A percentile compares a stretch with the other conserved stretches of the same genome.
Evolutionary conservation across 352 stramenopile species (phyloP).

Genomic region (Phytophthora tubulina): DNA sequence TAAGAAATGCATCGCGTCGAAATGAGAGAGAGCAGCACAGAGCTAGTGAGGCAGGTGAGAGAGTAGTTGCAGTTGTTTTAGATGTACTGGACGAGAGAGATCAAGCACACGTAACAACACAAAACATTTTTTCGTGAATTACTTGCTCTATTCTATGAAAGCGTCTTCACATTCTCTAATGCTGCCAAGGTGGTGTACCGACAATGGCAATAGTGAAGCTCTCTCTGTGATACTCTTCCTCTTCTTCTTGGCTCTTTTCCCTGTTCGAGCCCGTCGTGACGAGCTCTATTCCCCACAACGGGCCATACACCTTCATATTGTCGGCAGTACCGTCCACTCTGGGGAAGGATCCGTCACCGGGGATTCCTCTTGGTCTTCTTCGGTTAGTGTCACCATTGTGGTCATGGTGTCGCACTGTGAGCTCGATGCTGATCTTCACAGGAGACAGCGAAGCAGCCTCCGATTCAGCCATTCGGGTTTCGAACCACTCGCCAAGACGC

Average conservation of each 20-base stretch:
- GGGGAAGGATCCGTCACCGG: constrained; percentile 43
- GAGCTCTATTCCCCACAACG: constrained; percentile 70
- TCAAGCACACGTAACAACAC: constrained; percentile 40
- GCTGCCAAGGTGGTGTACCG: constrained; percentile 44
- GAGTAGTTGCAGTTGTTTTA: constrained; percentile 32
- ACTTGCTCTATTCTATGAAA: constrained; percentile 40
- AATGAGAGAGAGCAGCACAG: constrained; percentile 21
- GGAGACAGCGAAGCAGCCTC: constrained; percentile 29
- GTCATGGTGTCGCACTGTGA: constrained; percentile 48
- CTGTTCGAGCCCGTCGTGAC: constrained; percentile 18
- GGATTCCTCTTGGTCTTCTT: constrained; percentile 20
- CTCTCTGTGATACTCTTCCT: constrained; percentile 27
- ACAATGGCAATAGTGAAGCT: constrained; percentile 68
- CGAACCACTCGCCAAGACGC: constrained; percentile 71
- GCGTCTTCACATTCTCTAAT: constrained; percentile 32
- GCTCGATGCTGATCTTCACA: constrained; percentile 48
- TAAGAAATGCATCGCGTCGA: constrained; percentile 26
- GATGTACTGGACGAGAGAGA: constrained; percentile 46
- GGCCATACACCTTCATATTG: constrained; percentile 60
- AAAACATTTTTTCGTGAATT: constrained; percentile 46
- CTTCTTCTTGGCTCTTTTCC: constrained; percentile 20
- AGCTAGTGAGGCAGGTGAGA: constrained; percentile 18
- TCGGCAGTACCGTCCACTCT: constrained; percentile 53
- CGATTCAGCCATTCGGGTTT: constrained; percentile 31
- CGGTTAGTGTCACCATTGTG: constrained; percentile 15